Evolutionary conservation across 352 stramenopile genomes (phyloP), one percentile per base, ranked within the genome.

Genomic region (Elongisporangium undulatum): DNA sequence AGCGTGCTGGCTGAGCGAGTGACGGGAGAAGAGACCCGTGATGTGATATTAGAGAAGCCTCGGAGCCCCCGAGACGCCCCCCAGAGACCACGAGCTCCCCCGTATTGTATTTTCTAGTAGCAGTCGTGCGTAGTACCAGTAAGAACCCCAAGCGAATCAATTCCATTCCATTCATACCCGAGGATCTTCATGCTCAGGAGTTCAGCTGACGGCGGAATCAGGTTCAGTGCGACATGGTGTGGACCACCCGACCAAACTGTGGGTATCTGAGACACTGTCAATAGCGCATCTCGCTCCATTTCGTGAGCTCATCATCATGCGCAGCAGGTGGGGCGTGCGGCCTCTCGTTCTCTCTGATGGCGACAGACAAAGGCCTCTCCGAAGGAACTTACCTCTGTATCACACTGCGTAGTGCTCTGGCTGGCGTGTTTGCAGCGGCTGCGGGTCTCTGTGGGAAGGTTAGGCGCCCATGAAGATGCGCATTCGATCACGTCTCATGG

Each of bases 381-480:
- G 17, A 17, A 12, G 2, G 9, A 9, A 45, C 12, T 45, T 4
- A 45, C 34, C 60, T 29, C 52, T 22, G 4, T 9, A 52, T 16
- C 23, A 38, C 34, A 26, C 8, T 19, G 51, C 4, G 17, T 22
- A 92, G 82, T 64, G 79, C 76, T 2, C 53, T 87, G 49, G 76
- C 82, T 23, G 82, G 82, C 0, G 68, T 67, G n/a, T 64, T 89
- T n/a, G 82, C 79, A 1, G 77, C 82, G 1, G 49, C 74, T 9
- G 82, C 75, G 0, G 82, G 82, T 49, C 66, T 86, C 53, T 54
- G 88, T 12, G 82, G 82, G 13, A 92, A 92, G 56, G 71, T 79
- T 48, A 19, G 29, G 4, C 45, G 6, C 15, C 24, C 8, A 49
- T 21, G 2, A 4, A 45, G 34, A 1, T 17, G 34, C 12, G 34